Conservation (phyloP, 805 yeast species). For the Teunomyces tritomae region DNA sequence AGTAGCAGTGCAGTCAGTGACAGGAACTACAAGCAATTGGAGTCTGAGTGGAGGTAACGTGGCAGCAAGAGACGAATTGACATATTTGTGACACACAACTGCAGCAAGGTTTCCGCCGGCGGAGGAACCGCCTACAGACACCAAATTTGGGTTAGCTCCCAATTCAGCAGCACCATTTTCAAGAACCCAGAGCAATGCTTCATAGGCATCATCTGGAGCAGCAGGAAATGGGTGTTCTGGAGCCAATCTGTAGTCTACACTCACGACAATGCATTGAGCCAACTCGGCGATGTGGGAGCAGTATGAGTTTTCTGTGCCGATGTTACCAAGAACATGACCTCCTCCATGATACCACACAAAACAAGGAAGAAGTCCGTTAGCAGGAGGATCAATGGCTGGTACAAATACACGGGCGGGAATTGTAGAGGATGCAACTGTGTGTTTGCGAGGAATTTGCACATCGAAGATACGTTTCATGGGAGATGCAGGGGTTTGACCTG, state of each 20-base stretch:
- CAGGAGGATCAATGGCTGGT: slow-evolving; percentile 29
- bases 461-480: slow-evolving; percentile 27
- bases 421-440: slow-evolving; percentile 19
- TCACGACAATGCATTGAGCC: slow-evolving; percentile 38
- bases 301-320: slow-evolving; percentile 40
- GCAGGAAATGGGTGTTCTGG: slow-evolving; percentile 52
- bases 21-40: slow-evolving; percentile 45
- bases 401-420: slow-evolving; percentile 35
- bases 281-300: slow-evolving; percentile 39
- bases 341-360: slow-evolving; percentile 45
- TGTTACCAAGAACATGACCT: slow-evolving; percentile 43
- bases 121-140: slow-evolving; percentile 46
- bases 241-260: slow-evolving; percentile 50
- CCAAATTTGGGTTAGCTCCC: slow-evolving; percentile 26
- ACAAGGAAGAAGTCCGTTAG: slow-evolving; percentile 32
- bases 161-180: slow-evolving; percentile 17
- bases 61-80: slow-evolving; percentile 18
- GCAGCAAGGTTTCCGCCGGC: slow-evolving; percentile 45
- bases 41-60: slow-evolving; percentile 32
- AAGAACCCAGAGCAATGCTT: slow-evolving; percentile 28
- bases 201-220: slow-evolving; percentile 43
- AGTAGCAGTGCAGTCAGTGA: slow-evolving; percentile 42
- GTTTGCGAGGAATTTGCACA: slow-evolving; percentile 29
- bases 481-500: slow-evolving; percentile 36
- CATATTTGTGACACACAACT: slow-evolving; percentile 33